Conservation (phyloP, 2,329 filamentous ascomycete species). For the Ploettnerulaceae sp. region DNA sequence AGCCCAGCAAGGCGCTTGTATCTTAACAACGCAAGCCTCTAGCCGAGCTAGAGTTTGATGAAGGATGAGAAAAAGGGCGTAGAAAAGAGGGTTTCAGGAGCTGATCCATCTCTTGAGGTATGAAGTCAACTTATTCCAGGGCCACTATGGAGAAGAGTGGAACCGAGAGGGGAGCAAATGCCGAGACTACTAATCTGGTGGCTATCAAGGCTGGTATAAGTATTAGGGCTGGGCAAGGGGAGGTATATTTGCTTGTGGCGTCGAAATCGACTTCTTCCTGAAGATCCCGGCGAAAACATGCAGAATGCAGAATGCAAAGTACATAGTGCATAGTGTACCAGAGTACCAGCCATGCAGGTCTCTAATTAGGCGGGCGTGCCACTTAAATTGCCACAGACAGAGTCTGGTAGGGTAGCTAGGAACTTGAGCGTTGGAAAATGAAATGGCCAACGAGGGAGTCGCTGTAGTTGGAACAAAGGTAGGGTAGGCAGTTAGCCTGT, state of each 20-base stretch:
- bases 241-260: constrained; percentile 23
- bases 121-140: constrained; percentile 4
- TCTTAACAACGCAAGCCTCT: constrained; percentile 23
- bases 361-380: constrained; percentile 8
- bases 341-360: constrained; percentile 7
- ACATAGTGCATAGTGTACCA: too few relatives aligned
- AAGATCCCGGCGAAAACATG: constrained; percentile 13
- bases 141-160: background rate
- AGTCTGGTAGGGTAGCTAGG: constrained; percentile 11
- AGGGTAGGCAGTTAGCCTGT: background rate
- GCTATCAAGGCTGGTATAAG: constrained; percentile 7
- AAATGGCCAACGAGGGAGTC: background rate
- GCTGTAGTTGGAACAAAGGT: background rate
- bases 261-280: background rate
- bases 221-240: background rate
- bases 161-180: constrained; percentile 10
- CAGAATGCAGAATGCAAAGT: background rate
- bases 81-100: background rate
- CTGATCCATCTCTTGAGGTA: constrained; percentile 10
- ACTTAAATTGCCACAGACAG: constrained; percentile 24
- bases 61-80: constrained; percentile 4
- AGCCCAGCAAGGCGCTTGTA: constrained; percentile 19
- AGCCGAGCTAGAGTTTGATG: constrained; percentile 11
- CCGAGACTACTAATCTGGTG: constrained; percentile 14
- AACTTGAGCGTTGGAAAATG: constrained; percentile 17